These are phyloP conservation scores for Melastoma malabathricum DNA, from an alignment of 345 rosid species.

Conservation along the genomic window DNA sequence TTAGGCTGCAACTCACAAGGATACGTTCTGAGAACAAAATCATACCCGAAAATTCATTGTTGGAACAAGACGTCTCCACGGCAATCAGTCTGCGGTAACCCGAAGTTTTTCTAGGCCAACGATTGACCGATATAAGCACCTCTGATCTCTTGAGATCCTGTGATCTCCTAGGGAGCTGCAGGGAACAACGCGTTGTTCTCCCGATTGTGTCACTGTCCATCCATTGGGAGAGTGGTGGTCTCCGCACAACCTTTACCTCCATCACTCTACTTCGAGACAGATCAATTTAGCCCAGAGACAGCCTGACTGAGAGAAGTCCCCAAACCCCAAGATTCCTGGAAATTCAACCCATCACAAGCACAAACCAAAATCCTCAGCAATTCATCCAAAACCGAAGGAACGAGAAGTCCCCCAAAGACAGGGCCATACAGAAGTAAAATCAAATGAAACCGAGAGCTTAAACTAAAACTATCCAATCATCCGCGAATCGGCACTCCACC, in stretches of 20 bases:
- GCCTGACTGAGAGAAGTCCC: too few relatives aligned
- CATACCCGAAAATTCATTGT: slow-evolving; percentile 38
- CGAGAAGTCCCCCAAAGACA: too few relatives aligned
- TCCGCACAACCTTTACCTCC: slow-evolving; percentile 43
- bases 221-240: slow-evolving; percentile 33
- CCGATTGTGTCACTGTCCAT: slow-evolving; percentile 18
- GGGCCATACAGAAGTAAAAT: too few relatives aligned
- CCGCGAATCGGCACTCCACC: too few relatives aligned
- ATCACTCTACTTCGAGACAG: slow-evolving; percentile 12
- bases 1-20: too few relatives aligned
- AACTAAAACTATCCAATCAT: too few relatives aligned
- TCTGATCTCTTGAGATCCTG: slow-evolving; percentile 17
- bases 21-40: slow-evolving; percentile 5
- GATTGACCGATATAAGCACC: slow-evolving; percentile 27
- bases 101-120: slow-evolving; percentile 16
- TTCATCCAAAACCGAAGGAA: too few relatives aligned
- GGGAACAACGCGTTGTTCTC: slow-evolving; percentile 14
- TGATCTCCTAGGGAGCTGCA: slow-evolving; percentile 19
- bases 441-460: too few relatives aligned
- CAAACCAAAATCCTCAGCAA: too few relatives aligned
- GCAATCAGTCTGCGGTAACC: slow-evolving; percentile 14
- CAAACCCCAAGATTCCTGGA: too few relatives aligned
- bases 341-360: too few relatives aligned
- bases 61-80: slow-evolving; percentile 29
- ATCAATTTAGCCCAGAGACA: too few relatives aligned